Evolutionary conservation across 1,139 yeast genomes (phyloP), one percentile per base, ranked within the genome.

Genomic region (Geotrichum restrictum): DNA sequence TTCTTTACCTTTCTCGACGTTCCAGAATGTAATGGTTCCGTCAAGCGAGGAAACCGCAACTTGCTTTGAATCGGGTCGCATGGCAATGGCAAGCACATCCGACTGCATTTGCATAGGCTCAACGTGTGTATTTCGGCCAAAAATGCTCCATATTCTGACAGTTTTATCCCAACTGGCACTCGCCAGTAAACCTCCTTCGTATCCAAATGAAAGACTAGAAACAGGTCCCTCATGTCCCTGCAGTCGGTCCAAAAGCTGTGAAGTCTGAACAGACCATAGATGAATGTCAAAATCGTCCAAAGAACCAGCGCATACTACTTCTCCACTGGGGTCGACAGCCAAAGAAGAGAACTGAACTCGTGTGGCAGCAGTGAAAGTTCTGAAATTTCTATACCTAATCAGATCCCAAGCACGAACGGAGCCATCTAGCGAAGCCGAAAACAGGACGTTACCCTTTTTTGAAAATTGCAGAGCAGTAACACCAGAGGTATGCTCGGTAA

Each of bases 141-240:
- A 93, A 43, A 93, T 82, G 65, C 84, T 86, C 99, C 99, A 93
- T 11, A 93, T 76, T 61, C 98, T 76, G 11, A 91, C 84, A 1
- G 98, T 88, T 62, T 85, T 86, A 70, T 93, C 99, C 99, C 99
- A 94, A 27, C 96, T 85, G 1, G 96, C 95, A 55, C 94, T 84
- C 2, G 96, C 98, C 54, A 93, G 74, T 10, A 83, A 77, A 3
- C 75, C 74, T 57, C 80, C 83, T 65, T 89, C 97, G 13, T 74
- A 74, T 48, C 97, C 96, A 69, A 94, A 93, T 10, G 94, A 81
- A 45, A 93, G 74, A 59, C 89, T 82, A 1, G 96, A 88, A 2
- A 93, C 85, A 0, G 99, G 98, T 1, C 97, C 99, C 62, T 88
- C 95, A 68, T 93, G 99, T 4, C 98, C 98, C 3, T 93, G 75